A percentile compares a stretch with the other conserved stretches of the same genome.
Evolutionary conservation across 495 filamentous ascomycete genomes (phyloP).

Genomic region (Talaromyces wortmannii): DNA sequence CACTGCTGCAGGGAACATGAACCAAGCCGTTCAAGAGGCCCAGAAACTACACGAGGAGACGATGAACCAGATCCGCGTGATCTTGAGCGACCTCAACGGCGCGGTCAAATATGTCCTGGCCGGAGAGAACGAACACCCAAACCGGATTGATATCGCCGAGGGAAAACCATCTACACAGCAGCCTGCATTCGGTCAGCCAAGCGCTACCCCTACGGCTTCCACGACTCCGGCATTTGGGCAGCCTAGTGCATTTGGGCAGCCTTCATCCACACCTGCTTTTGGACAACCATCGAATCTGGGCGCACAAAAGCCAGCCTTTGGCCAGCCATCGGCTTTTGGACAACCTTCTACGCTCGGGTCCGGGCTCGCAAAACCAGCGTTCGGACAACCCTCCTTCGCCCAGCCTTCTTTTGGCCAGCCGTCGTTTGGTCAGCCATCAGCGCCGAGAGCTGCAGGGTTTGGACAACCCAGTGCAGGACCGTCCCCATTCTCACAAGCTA

Average conservation of each 20-base stretch:
- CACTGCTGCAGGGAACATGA: slow-evolving; percentile 49
- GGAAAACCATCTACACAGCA: slow-evolving; percentile 22
- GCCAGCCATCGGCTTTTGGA: slow-evolving; percentile 22
- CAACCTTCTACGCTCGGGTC: slow-evolving; percentile 22
- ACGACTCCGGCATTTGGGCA: slow-evolving; percentile 26
- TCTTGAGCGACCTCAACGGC: slow-evolving; percentile 58
- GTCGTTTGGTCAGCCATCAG: slow-evolving; percentile 22
- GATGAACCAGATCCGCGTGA: slow-evolving; percentile 60
- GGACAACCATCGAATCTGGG: slow-evolving; percentile 18
- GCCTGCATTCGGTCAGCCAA: slow-evolving; percentile 22
- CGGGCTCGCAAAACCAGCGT: slow-evolving; percentile 22
- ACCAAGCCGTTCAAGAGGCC: slow-evolving; percentile 63
- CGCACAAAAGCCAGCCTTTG: slow-evolving; percentile 19
- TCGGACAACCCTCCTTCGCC: slow-evolving; percentile 22
- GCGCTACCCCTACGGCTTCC: slow-evolving; percentile 16
- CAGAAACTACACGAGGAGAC: slow-evolving; percentile 49
- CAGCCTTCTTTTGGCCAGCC: slow-evolving; percentile 22
- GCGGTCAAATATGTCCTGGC: slow-evolving; percentile 67
- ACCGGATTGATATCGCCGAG: slow-evolving; percentile 66
- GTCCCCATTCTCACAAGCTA: slow-evolving; percentile 25
- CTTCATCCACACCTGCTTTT: slow-evolving; percentile 15
- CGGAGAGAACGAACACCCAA: slow-evolving; percentile 67
- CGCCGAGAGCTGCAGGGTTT: slow-evolving; percentile 22
- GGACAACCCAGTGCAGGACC: slow-evolving; percentile 14
- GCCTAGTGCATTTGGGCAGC: slow-evolving; percentile 6